phyloP scores from a whole-genome alignment of 2,329 filamentous ascomycete species.

The Cyphellophora attinorum region DNA sequence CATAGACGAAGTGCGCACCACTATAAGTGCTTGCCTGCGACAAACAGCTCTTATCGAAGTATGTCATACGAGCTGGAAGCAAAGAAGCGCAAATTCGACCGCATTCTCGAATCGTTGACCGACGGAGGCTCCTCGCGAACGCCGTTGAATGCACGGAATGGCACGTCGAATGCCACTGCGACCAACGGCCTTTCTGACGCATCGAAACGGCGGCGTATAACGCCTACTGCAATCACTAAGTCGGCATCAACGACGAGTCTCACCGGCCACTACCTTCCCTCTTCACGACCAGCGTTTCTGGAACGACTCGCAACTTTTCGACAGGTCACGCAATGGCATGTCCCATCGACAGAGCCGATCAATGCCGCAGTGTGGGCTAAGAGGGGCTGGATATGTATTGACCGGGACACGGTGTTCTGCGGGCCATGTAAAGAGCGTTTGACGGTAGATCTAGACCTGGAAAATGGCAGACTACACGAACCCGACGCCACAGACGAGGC shows the following conservation, averaged over 20 bases:
- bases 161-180: constrained; percentile 7
- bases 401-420: constrained; percentile 75
- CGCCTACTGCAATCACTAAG: constrained; percentile 18
- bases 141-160: constrained; percentile 12
- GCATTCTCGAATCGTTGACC: constrained; percentile 32
- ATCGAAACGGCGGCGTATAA: constrained; percentile 16
- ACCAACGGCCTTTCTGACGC: constrained; percentile 12
- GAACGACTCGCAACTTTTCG: constrained; percentile 77
- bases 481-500: constrained; percentile 12
- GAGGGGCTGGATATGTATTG: constrained; percentile 78
- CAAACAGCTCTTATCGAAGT: not conserved
- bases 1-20: not conserved
- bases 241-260: constrained; percentile 24
- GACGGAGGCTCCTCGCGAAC: constrained; percentile 11
- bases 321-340: constrained; percentile 75
- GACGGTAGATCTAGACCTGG: constrained; percentile 64
- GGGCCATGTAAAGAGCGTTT: constrained; percentile 76
- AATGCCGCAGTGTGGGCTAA: constrained; percentile 93
- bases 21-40: not conserved
- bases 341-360: constrained; percentile 77
- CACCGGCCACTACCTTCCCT: constrained; percentile 69
- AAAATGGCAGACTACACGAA: constrained; percentile 14
- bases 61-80: constrained; percentile 32
- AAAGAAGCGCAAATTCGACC: constrained; percentile 39
- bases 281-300: constrained; percentile 74